Evolutionary conservation across 352 stramenopile species (phyloP).

Genomic region (Phytophthora pistaciae): DNA sequence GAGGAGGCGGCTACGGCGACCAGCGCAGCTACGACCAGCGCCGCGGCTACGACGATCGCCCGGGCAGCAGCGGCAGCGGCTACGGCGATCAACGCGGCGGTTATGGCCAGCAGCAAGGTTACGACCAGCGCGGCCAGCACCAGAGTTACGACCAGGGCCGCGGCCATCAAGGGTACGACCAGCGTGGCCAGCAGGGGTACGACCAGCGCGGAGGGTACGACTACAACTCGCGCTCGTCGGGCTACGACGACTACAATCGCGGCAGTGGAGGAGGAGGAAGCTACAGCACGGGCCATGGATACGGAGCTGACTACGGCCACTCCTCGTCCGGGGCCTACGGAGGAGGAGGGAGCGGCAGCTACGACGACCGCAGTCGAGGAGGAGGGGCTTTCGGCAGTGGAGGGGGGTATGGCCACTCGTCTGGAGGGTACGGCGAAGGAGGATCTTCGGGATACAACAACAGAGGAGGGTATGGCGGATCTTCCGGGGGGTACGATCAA

Average conservation of each 20-base stretch:
- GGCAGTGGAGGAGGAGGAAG: neutral
- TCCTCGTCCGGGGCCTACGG: neutral
- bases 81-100: neutral
- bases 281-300: neutral
- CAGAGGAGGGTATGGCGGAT: constrained; percentile 17
- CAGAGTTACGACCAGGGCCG: constrained; percentile 3
- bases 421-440: neutral
- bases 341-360: constrained; percentile 1
- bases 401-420: constrained; percentile 9
- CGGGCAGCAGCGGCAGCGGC: constrained; percentile 5
- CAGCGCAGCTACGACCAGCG: constrained; percentile 18
- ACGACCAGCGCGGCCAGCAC: constrained; percentile 16
- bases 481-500: constrained; percentile 26
- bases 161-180: constrained; percentile 10
- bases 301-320: neutral
- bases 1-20: constrained; percentile 16
- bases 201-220: constrained; percentile 13
- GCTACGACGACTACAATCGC: constrained; percentile 23
- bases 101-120: neutral
- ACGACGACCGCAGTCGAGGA: constrained; percentile 9
- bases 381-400: neutral
- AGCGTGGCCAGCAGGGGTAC: constrained; percentile 15
- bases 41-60: constrained; percentile 28
- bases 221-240: neutral
- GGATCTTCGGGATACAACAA: constrained; percentile 17